A percentile compares a stretch with the other conserved stretches of the same genome.
These are phyloP conservation scores for Pichia cactophila DNA, from an alignment of 1,139 yeast genomes.

Conservation along the genomic window DNA sequence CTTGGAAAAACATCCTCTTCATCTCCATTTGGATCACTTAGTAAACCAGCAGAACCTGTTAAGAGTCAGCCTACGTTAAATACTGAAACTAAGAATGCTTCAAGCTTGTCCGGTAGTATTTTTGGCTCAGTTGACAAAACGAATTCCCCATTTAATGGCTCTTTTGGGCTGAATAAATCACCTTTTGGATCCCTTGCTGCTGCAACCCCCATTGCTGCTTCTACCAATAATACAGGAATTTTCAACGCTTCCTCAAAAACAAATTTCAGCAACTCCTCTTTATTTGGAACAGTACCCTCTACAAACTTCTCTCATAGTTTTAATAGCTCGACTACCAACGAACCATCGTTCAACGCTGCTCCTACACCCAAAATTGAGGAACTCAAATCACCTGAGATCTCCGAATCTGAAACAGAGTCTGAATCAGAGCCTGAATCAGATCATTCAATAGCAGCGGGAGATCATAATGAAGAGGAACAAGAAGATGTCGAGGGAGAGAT, in stretches of 20 bases:
- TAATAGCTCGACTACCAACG: no score
- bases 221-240: neutral
- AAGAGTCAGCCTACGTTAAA: neutral
- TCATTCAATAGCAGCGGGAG: neutral
- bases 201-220: neutral
- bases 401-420: neutral
- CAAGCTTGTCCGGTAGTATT: no score
- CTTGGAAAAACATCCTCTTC: neutral
- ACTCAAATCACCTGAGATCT: neutral
- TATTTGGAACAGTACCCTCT: neutral
- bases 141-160: neutral
- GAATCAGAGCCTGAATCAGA: neutral
- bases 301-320: neutral
- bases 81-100: neutral
- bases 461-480: neutral
- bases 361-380: neutral
- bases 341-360: neutral
- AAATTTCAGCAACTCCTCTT: neutral
- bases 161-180: neutral
- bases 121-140: neutral
- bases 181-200: neutral
- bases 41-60: slow-evolving; percentile 2
- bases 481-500: neutral
- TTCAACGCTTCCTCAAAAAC: neutral
- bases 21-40: neutral